Evolutionary conservation across 441 rosid genomes (phyloP), one percentile per base, ranked within the genome.

Genomic region (Syzygium syzygioides): DNA sequence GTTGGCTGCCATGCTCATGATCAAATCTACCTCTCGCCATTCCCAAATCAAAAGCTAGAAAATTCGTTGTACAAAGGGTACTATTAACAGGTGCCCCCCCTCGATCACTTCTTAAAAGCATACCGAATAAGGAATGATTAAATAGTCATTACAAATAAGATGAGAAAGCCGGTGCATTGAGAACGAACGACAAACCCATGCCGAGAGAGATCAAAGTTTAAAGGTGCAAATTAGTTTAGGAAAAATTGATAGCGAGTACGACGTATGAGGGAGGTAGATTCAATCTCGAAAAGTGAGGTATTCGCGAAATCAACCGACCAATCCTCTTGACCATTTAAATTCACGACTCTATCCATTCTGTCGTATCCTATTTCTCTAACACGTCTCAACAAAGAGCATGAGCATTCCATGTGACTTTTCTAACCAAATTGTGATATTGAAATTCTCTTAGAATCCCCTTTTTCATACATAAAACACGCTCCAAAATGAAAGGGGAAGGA

Each of bases 121-220:
- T n/a, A 30, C 32, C n/a, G 34, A n/a, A 7, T 62, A n/a, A 62
- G 2, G 37, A 62, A 62, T n/a, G 7, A 64, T 0, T 2, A 0
- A 64, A 28, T 28, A 28, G 68, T 60, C 32, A 28, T 60, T 28
- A 14, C 68, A 60, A 0, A 1, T 60, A 14, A 60, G 34, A 60
- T 14, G 9, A 28, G 32, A n/a, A 17, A 60, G 34, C 2, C 3
- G 34, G 19, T 6, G 32, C 34, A 28, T 4, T 14, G 19, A 60
- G 28, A 14, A 60, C 9, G n/a, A 3, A 14, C n/a, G 4, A 30
- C 28, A 13, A 28, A 60, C 26, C 66, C 32, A 60, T 60, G 32
- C 32, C n/a, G n/a, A 28, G 68, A 62, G 68, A 3, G 71, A 64
- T 9, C 1, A 0, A 15, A 30, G 71, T 14, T 64, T 64, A 15